These are phyloP conservation scores for Tetradesmus obliquus DNA, from an alignment of 139 green algal species.

Conservation along the genomic window DNA sequence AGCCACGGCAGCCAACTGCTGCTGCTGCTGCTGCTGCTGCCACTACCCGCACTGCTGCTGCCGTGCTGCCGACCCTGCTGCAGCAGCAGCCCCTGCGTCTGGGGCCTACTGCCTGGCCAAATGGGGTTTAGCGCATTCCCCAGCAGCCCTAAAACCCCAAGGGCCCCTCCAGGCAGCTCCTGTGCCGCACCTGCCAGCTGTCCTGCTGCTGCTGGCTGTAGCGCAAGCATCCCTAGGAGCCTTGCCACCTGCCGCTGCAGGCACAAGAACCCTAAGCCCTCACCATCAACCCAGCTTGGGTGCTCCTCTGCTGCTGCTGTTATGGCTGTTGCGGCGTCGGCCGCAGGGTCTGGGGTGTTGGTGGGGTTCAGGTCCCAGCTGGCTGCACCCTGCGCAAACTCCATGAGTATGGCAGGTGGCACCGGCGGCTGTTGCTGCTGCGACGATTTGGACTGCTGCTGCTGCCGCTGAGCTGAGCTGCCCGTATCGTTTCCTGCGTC, in stretches of 20 bases:
- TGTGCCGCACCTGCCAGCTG: conserved; percentile 15
- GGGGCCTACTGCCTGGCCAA: not conserved
- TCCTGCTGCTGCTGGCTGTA: conserved; percentile 50
- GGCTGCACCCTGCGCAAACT: conserved; percentile 39
- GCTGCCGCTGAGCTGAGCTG: not conserved
- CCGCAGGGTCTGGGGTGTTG: conserved; percentile 26
- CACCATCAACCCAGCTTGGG: not conserved
- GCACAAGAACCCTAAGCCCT: conserved; percentile 24
- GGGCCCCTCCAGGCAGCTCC: not conserved
- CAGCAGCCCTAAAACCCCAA: conserved; percentile 1
- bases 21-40: conserved; percentile 16
- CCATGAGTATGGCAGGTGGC: not conserved
- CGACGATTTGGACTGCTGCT: not conserved
- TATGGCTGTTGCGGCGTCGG: conserved; percentile 9
- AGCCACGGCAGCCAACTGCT: conserved; percentile 70
- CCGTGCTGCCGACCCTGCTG: not conserved
- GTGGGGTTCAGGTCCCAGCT: conserved; percentile 18
- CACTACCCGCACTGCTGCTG: not conserved
- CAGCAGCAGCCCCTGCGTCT: not conserved
- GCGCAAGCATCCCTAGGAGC: conserved; percentile 73
- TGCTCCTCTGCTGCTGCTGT: conserved; percentile 42
- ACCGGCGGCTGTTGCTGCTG: not conserved
- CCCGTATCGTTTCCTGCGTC: not conserved
- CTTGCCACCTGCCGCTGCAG: conserved; percentile 64
- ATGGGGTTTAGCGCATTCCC: not conserved